Conservation (phyloP, 306 rosid species). For the Trifolium pratense region DNA sequence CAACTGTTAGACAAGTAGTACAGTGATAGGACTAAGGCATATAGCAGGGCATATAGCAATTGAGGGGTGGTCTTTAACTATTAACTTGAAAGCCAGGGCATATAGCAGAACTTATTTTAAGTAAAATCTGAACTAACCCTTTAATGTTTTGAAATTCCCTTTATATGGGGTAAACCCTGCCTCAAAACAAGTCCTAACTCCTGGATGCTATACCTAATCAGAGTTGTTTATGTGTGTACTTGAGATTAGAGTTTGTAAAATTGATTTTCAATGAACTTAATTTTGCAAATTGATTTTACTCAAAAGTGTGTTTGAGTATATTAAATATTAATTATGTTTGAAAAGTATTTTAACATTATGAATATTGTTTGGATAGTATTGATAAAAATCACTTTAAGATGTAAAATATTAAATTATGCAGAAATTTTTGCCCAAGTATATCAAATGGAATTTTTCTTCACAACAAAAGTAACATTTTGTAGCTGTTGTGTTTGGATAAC, state of each 20-base stretch:
- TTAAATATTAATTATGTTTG: neutral
- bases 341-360: neutral
- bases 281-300: neutral
- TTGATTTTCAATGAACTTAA: neutral
- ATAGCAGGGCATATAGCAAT: too few relatives aligned
- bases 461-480: neutral
- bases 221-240: neutral
- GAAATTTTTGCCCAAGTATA: neutral
- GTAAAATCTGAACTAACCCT: constrained; percentile 2
- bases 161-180: neutral
- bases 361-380: neutral
- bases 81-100: constrained; percentile 14
- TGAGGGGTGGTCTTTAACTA: neutral
- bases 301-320: neutral
- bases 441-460: neutral
- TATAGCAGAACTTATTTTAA: neutral
- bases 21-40: too few relatives aligned
- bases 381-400: neutral
- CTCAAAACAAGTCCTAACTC: neutral
- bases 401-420: neutral
- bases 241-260: constrained; percentile 1
- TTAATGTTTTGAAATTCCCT: neutral
- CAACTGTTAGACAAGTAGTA: constrained; percentile 5
- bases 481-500: neutral
- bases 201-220: neutral